Conservation (phyloP, 2,329 filamentous ascomycete species). For the Colletotrichum chrysophilum region DNA sequence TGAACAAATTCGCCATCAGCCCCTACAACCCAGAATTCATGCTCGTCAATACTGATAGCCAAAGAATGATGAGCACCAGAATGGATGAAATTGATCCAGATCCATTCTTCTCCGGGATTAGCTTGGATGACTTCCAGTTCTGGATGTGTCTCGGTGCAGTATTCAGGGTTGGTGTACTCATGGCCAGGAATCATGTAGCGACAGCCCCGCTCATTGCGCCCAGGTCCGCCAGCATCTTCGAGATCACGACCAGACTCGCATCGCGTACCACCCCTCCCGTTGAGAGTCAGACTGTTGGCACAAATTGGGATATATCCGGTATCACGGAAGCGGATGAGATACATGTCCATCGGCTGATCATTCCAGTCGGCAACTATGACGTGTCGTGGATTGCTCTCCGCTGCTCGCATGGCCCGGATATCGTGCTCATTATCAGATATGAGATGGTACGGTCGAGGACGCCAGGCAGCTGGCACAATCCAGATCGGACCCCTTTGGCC, state of each 20-base stretch:
- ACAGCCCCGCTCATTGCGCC: conserved; percentile 3
- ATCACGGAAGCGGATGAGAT: conserved; percentile 1
- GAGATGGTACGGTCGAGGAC: not conserved
- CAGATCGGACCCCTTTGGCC: not conserved
- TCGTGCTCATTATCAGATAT: not conserved
- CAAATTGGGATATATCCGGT: conserved; percentile 10
- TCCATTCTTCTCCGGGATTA: not conserved
- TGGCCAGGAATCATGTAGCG: not conserved
- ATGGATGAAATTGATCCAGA: conserved; percentile 8
- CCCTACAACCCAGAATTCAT: conserved; percentile 57
- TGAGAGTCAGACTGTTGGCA: conserved; percentile 4
- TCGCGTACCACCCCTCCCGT: not conserved
- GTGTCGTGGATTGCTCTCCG: not conserved
- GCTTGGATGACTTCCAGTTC: not conserved
- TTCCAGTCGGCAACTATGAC: conserved; percentile 10
- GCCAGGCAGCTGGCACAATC: conserved; percentile 4
- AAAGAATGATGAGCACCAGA: conserved; percentile 1
- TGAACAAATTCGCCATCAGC: conserved; percentile 60
- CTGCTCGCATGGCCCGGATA: not conserved
- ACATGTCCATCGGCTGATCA: conserved; percentile 9
- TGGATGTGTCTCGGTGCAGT: not conserved
- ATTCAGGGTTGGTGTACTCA: not conserved
- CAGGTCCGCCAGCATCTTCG: not conserved
- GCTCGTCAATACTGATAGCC: conserved; percentile 53
- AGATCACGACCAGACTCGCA: not conserved